Percentiles rank a stretch among this genome's conserved stretches.
Conservation (phyloP, 257 asterid genomes). For the Anisodus acutangulus region DNA sequence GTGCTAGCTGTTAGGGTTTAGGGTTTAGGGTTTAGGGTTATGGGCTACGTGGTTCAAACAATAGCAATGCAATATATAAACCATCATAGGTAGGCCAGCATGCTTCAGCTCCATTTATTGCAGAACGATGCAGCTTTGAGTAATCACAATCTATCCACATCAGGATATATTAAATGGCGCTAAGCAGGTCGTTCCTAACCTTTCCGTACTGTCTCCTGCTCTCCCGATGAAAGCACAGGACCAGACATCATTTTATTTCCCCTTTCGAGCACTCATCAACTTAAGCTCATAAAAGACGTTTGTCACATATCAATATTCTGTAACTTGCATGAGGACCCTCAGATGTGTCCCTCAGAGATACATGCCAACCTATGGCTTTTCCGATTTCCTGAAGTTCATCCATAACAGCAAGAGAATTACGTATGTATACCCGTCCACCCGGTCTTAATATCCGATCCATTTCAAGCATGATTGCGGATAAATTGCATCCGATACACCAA, state of each 20-base stretch:
- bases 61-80: not conserved
- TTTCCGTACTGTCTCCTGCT: not conserved
- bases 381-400: constrained; percentile 73
- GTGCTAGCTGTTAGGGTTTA: not conserved
- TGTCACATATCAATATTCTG: constrained; percentile 63
- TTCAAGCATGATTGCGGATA: constrained; percentile 78
- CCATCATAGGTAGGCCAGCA: not conserved
- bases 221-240: not conserved
- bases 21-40: no score
- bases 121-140: not conserved
- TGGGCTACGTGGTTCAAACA: not conserved
- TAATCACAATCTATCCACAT: not conserved
- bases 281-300: constrained; percentile 43
- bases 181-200: not conserved
- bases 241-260: not conserved
- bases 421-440: constrained; percentile 79
- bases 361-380: constrained; percentile 80
- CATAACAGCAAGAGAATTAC: constrained; percentile 48
- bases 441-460: constrained; percentile 91
- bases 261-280: not conserved
- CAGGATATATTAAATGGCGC: not conserved
- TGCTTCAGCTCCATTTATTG: not conserved
- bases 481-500: constrained; percentile 61
- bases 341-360: constrained; percentile 62
- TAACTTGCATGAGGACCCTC: constrained; percentile 90